Evolutionary conservation across 768 basidiomycete species (phyloP), one percentile per base, ranked within the genome.

Genomic region (Boletellus ananiceps): DNA sequence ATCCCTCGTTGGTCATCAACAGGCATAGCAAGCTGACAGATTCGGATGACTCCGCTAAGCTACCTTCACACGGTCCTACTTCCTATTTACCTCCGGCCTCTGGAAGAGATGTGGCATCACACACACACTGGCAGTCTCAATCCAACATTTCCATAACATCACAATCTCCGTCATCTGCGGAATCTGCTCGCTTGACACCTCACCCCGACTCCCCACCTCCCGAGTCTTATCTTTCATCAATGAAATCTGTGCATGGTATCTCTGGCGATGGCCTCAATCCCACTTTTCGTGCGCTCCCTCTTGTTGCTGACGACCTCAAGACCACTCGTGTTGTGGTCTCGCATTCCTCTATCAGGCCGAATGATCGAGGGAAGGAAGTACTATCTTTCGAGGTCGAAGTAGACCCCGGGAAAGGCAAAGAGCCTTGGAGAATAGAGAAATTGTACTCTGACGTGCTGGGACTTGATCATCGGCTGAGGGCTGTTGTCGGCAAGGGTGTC

Each of bases 391-490:
- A 92, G 53, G 80, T 97, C 44, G 69, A 71, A 42, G 84, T 98
- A 25, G 75, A 82, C 54, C 86, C 87, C 9, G 81, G 83, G 3
- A 74, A 77, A 50, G 79, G 80, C 15, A 90, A 90, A 60, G 82
- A 83, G 16, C 69, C 77, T 0, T 91, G 89, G 80, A 86, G 78
- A 61, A 80, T 99, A 13, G 92, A 96, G 70, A 99, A 99, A 71
- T 74, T 91, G 70, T 96, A 93, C 69, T 88, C 85, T 41, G 95
- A 98, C 56, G 88, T 98, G 18, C 71, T 95, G n/a, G 82, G 78
- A 42, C 73, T 99, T 35, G 96, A 99, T 62, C 78, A 83, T 53
- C 78, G 84, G 21, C 77, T 97, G 44, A 81, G 89, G 46, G 60
- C 65, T 18, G 54, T 57, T 19, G 60, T 74, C 18, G 82, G 84